Evolutionary conservation across 495 filamentous ascomycete species (phyloP).

Genomic region (Hypoxylon intermedium): DNA sequence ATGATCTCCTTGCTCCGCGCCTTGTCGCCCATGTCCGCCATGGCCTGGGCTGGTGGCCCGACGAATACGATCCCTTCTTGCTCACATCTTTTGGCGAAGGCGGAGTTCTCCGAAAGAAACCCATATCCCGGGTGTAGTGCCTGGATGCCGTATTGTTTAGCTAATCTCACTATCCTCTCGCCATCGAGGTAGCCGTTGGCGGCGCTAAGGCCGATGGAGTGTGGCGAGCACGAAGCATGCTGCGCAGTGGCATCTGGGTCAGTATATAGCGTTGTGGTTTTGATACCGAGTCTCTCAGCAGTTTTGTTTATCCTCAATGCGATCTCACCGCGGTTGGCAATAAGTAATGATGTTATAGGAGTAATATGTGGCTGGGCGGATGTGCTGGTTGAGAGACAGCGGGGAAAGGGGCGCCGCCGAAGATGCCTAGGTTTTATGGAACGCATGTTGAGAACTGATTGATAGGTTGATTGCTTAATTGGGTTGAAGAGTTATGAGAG

Average conservation of each 20-base stretch:
- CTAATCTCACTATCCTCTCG: constrained; percentile 86
- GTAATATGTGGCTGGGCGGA: constrained; percentile 41
- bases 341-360: constrained; percentile 84
- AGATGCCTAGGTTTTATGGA: constrained; percentile 41
- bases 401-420: constrained; percentile 30
- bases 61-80: constrained; percentile 95
- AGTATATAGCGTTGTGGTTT: constrained; percentile 93
- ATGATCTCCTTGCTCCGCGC: constrained; percentile 92
- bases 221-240: constrained; percentile 84
- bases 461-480: not conserved
- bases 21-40: constrained; percentile 98
- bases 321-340: constrained; percentile 97
- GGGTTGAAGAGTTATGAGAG: not conserved
- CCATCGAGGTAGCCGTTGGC: constrained; percentile 89
- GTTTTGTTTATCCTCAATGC: constrained; percentile 90
- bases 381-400: constrained; percentile 39
- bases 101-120: constrained; percentile 94
- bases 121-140: constrained; percentile 97
- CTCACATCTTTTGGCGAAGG: constrained; percentile 85
- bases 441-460: constrained; percentile 32
- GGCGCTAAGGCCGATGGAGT: constrained; percentile 80
- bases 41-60: constrained; percentile 88
- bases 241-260: constrained; percentile 86
- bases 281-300: constrained; percentile 85
- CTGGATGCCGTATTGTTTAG: constrained; percentile 82